Evolutionary conservation across 768 basidiomycete species (phyloP).

Genomic region (Hericium erinaceus): DNA sequence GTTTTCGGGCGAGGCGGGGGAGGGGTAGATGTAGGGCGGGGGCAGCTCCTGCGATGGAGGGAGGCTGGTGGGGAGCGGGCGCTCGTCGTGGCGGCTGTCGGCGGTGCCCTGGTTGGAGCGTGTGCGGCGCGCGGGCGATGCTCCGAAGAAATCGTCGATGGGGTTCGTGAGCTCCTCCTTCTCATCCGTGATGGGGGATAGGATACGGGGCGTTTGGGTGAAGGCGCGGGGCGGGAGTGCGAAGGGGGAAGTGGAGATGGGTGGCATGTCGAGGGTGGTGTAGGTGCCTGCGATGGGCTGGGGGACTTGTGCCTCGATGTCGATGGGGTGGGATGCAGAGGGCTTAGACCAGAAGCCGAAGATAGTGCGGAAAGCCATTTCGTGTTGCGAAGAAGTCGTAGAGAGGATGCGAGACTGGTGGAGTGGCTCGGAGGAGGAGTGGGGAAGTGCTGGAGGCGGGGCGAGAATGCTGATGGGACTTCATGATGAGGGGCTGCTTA

Average conservation of each 20-base stretch:
- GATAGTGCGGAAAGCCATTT: neutral
- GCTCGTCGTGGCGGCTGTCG: conserved; percentile 2
- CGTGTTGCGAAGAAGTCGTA: neutral
- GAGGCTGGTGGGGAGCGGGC: neutral
- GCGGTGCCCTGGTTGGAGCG: neutral
- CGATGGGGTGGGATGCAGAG: neutral
- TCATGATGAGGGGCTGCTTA: no score
- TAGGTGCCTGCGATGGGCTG: neutral
- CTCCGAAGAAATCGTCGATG: conserved; percentile 2
- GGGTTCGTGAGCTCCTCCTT: neutral
- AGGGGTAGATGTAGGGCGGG: conserved; percentile 1
- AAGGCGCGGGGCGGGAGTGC: neutral
- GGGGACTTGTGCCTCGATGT: neutral
- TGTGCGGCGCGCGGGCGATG: neutral
- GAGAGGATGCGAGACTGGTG: neutral
- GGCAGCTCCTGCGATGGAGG: neutral
- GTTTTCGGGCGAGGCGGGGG: neutral
- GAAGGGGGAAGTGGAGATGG: neutral
- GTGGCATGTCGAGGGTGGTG: neutral
- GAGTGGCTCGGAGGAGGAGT: no score
- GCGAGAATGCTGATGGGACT: no score
- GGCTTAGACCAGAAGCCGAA: neutral
- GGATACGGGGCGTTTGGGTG: neutral
- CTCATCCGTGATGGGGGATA: neutral
- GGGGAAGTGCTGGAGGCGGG: no score